Conservation (phyloP, 2,329 filamentous ascomycete species). For the Clonostachys chloroleuca region DNA sequence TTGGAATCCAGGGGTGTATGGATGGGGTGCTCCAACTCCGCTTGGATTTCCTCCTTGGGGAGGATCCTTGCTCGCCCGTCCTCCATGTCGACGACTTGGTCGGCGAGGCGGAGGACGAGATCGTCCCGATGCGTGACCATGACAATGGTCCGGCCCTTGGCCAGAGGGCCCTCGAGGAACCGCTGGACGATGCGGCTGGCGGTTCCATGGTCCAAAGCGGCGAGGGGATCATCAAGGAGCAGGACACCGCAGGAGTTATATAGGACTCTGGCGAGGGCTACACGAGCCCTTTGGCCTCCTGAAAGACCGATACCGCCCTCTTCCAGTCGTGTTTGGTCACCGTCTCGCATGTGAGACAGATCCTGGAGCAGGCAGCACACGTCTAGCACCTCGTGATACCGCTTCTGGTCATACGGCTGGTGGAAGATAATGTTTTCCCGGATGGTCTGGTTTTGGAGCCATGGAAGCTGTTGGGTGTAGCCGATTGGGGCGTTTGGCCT, state of each 20-base stretch:
- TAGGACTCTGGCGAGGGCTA: constrained; percentile 57
- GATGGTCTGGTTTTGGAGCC: constrained; percentile 63
- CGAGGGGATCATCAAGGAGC: constrained; percentile 59
- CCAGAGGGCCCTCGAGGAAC: constrained; percentile 54
- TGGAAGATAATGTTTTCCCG: constrained; percentile 62
- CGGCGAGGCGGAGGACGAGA: constrained; percentile 67
- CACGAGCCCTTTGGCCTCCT: constrained; percentile 59
- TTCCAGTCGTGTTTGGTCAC: constrained; percentile 55
- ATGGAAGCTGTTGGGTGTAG: constrained; percentile 57
- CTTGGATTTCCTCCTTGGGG: constrained; percentile 35
- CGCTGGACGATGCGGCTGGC: constrained; percentile 57
- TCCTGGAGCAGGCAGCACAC: constrained; percentile 56
- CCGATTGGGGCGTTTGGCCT: constrained; percentile 46
- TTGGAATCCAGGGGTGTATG: constrained; percentile 12
- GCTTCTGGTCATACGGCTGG: constrained; percentile 42
- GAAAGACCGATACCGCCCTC: constrained; percentile 60
- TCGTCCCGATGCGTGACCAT: constrained; percentile 79
- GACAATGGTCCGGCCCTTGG: constrained; percentile 64
- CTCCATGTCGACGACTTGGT: constrained; percentile 67
- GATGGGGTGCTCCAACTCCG: constrained; percentile 29
- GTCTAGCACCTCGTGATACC: constrained; percentile 57
- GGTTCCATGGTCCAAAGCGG: constrained; percentile 59
- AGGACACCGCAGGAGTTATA: constrained; percentile 55
- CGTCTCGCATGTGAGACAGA: constrained; percentile 48
- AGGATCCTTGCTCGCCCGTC: constrained; percentile 52